Evolutionary conservation across 208 protist species (phyloP).

Genomic region (Willaertia magna): DNA sequence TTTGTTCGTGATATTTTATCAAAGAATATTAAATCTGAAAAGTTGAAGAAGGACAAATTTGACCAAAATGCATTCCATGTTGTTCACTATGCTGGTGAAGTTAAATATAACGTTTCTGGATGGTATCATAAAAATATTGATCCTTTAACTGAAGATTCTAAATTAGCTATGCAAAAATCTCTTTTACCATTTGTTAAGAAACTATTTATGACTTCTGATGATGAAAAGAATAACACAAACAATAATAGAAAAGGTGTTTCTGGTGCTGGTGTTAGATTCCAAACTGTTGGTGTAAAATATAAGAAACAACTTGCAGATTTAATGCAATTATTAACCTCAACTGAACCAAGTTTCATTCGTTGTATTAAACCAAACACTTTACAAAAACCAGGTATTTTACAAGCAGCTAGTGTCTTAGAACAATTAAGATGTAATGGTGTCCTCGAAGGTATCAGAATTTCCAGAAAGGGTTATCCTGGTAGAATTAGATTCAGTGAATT

Average conservation of each 20-base stretch:
- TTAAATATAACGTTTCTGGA: slow-evolving; percentile 22
- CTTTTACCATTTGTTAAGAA: neutral
- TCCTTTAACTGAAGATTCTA: slow-evolving; percentile 15
- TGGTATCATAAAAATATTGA: slow-evolving; percentile 38
- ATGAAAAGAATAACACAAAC: neutral
- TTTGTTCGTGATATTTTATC: slow-evolving; percentile 12
- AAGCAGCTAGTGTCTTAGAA: slow-evolving; percentile 20
- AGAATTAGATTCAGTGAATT: slow-evolving; percentile 31
- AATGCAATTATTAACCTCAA: slow-evolving; percentile 22
- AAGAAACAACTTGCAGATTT: slow-evolving; percentile 16
- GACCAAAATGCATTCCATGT: slow-evolving; percentile 21
- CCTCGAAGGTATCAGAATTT: slow-evolving; percentile 38
- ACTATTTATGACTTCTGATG: slow-evolving; percentile 14
- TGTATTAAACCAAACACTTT: slow-evolving; percentile 31
- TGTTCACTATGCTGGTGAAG: slow-evolving; percentile 34
- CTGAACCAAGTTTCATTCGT: slow-evolving; percentile 31
- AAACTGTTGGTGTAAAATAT: slow-evolving; percentile 21
- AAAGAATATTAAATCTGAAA: neutral
- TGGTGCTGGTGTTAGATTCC: slow-evolving; percentile 5
- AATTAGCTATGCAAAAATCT: slow-evolving; percentile 5
- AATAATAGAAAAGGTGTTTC: neutral
- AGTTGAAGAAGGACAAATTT: neutral
- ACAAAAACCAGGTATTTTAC: slow-evolving; percentile 14
- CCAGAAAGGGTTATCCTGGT: slow-evolving; percentile 39
- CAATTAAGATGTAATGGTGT: slow-evolving; percentile 46